Evolutionary conservation across 2,329 filamentous ascomycete species (phyloP).

Genomic region (Pseudopithomyces chartarum): DNA sequence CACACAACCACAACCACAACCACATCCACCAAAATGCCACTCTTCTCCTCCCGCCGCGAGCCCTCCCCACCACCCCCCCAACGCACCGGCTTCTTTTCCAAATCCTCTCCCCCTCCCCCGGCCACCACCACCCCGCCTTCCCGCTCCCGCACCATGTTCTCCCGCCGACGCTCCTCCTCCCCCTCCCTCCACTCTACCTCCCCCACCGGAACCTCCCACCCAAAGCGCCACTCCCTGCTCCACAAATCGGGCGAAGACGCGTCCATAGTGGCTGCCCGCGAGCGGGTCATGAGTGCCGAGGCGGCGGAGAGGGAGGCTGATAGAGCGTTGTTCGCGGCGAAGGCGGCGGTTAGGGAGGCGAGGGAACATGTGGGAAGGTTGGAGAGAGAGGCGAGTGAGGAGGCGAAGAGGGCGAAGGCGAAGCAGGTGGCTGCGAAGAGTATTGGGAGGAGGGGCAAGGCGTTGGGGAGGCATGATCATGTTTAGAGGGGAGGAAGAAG

Average conservation of each 20-base stretch:
- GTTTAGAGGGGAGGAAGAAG: not conserved
- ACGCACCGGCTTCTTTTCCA: conserved; percentile 5
- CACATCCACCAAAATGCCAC: conserved; percentile 41
- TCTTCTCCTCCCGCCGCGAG: conserved; percentile 34
- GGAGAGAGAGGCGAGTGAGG: conserved; percentile 66
- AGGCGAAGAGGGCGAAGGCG: conserved; percentile 65
- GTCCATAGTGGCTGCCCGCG: conserved; percentile 64
- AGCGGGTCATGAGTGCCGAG: conserved; percentile 67
- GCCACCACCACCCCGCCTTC: conserved; percentile 28
- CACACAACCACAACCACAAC: conserved; percentile 19
- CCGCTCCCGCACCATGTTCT: conserved; percentile 41
- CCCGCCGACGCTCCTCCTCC: conserved; percentile 43
- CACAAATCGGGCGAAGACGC: conserved; percentile 62
- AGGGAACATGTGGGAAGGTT: conserved; percentile 66
- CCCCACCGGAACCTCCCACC: conserved; percentile 26
- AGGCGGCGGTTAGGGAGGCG: conserved; percentile 65
- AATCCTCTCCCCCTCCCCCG: conserved; percentile 22
- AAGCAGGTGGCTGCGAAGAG: conserved; percentile 70
- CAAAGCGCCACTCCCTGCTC: conserved; percentile 44
- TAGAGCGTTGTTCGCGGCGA: conserved; percentile 63
- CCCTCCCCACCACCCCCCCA: conserved; percentile 1
- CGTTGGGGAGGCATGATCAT: conserved; percentile 56
- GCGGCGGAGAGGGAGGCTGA: conserved; percentile 69
- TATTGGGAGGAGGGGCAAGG: conserved; percentile 70
- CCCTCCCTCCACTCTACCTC: conserved; percentile 32